Base-by-base conservation (phyloP, 192 early-diverging fungal genomes). In the Coemansia sp. region DNA sequence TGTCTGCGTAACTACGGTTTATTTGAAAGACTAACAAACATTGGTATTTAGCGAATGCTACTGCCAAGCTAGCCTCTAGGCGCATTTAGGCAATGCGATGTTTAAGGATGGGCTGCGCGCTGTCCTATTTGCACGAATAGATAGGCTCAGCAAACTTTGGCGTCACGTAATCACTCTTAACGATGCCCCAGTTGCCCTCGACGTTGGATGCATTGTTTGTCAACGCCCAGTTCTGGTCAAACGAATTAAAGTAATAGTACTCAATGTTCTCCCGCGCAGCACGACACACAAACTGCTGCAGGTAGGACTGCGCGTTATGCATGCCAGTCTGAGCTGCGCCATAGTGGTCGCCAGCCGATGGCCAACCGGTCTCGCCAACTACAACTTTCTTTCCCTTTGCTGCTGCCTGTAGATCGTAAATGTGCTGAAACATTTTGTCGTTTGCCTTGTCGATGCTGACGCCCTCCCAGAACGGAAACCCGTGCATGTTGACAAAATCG, bases 281-380 rank as follows among this genome's bases (percentile, higher is more conserved):
- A 4, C 65, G 60, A 51, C 86, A 88, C 0, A 84, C 66, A 74
- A 84, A 86, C 28, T 74, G 68, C 57, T 85, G 57, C 24, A 86
- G 52, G 56, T 86, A 85, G 4, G 9, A 67, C 63, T 85, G 81
- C 20, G 84, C 56, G 50, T 86, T 86, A 4, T 62, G 71, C 2
- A 84, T 25, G 42, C 74, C 73, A 4, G 84, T 74, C 6, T 82
- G 81, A 25, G 82, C 80, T 14, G 63, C 38, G n/a, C 76, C 66
- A 56, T 78, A 72, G 49, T 74, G 54, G 10, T 60, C 47, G 24
- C 81, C 71, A 18, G 66, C 79, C 25, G 81, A 82, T 7, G 84
- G 86, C 84, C 84, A 86, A 56, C 86, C 85, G 3, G 84, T 78
- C 67, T 88, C 85, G 11, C 84, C 84, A 17, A 86, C 83, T 38